Evolutionary conservation across 2,329 filamentous ascomycete genomes (phyloP).

Genomic region (Ploettnerulaceae sp.): DNA sequence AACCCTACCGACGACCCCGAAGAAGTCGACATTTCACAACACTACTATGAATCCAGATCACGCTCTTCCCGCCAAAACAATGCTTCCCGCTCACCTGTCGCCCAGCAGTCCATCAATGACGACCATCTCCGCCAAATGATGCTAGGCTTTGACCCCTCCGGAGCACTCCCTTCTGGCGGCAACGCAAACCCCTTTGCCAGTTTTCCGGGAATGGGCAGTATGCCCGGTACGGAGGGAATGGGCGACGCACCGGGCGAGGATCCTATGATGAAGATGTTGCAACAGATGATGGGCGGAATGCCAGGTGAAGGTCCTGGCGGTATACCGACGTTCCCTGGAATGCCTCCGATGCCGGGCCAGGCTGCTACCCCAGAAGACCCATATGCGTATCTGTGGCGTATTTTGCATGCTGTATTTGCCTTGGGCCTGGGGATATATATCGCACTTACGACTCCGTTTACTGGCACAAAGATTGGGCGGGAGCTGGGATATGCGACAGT

Average conservation of each 20-base stretch:
- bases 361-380: constrained; percentile 37
- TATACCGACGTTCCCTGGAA: constrained; percentile 36
- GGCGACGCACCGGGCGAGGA: constrained; percentile 41
- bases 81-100: constrained; percentile 18
- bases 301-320: constrained; percentile 32
- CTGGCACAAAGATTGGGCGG: constrained; percentile 58
- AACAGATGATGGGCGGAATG: constrained; percentile 59
- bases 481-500: constrained; percentile 36
- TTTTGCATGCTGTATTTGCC: constrained; percentile 69
- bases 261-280: constrained; percentile 69
- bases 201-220: constrained; percentile 29
- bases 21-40: constrained; percentile 72
- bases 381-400: constrained; percentile 58
- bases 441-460: constrained; percentile 61
- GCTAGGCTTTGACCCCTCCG: constrained; percentile 48
- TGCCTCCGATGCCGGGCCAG: constrained; percentile 38
- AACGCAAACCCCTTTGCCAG: constrained; percentile 35
- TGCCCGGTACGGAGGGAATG: constrained; percentile 29
- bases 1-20: constrained; percentile 55
- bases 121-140: constrained; percentile 62
- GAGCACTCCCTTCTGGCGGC: constrained; percentile 29
- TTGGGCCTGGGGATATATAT: constrained; percentile 67
- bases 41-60: constrained; percentile 57
- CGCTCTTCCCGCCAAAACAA: constrained; percentile 36
- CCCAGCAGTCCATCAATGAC: constrained; percentile 42